phyloP scores from a whole-genome alignment of 1,139 yeast species.

The Suhomyces anneliseae region DNA sequence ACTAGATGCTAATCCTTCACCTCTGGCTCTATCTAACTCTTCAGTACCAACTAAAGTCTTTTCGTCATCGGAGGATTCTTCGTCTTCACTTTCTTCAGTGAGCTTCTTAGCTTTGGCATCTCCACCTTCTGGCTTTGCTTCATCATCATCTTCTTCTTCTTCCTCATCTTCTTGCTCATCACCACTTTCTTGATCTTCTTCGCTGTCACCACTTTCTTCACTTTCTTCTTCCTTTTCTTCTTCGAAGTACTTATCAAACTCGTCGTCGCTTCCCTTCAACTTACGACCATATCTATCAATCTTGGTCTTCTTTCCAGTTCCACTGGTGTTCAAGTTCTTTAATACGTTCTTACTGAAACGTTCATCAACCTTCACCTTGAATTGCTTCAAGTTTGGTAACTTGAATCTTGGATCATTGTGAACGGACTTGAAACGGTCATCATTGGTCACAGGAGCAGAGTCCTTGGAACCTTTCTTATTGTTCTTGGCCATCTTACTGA shows the following conservation, averaged over 20 bases:
- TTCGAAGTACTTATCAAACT: slow-evolving; percentile 67
- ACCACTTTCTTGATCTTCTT: slow-evolving; percentile 23
- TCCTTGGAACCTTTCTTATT: slow-evolving; percentile 12
- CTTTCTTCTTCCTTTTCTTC: slow-evolving; percentile 36
- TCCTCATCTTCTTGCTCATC: slow-evolving; percentile 24
- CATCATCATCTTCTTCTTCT: slow-evolving; percentile 21
- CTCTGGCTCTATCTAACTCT: slow-evolving; percentile 63
- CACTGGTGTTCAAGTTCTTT: slow-evolving; percentile 54
- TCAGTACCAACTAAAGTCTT: slow-evolving; percentile 18
- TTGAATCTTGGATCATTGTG: slow-evolving; percentile 89
- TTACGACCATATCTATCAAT: slow-evolving; percentile 89
- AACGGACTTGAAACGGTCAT: slow-evolving; percentile 75
- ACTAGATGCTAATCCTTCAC: slow-evolving; percentile 49
- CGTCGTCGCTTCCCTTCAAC: slow-evolving; percentile 44
- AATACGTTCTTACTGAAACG: slow-evolving; percentile 79
- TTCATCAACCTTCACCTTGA: slow-evolving; percentile 79
- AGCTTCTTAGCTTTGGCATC: slow-evolving; percentile 14
- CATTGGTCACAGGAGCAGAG: slow-evolving; percentile 48
- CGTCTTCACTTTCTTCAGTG: slow-evolving; percentile 1
- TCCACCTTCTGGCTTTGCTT: slow-evolving; percentile 14
- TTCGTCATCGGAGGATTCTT: slow-evolving; percentile 12
- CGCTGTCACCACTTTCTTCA: slow-evolving; percentile 20
- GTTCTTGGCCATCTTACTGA: slow-evolving; percentile 19
- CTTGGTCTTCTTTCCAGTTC: slow-evolving; percentile 50
- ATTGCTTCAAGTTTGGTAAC: slow-evolving; percentile 65